Evolutionary conservation across 495 filamentous ascomycete species (phyloP).

Genomic region (Xylaria telfairii): DNA sequence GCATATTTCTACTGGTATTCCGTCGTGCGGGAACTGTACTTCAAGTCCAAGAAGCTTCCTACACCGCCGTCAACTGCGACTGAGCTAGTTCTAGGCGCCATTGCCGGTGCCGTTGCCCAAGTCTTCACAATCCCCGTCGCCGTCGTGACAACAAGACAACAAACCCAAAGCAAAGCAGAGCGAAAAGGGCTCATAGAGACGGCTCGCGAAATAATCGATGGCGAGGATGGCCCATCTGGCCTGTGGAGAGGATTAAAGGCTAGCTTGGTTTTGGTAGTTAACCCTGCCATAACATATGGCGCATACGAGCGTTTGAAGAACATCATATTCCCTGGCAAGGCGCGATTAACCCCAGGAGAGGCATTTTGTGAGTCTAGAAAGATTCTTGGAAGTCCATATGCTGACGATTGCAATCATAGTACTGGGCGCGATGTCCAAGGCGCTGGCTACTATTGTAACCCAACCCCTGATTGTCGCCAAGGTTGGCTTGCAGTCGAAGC

Average conservation of each 20-base stretch:
- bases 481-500: conserved; percentile 91
- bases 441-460: conserved; percentile 87
- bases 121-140: conserved; percentile 95
- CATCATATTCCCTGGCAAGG: conserved; percentile 76
- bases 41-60: conserved; percentile 66
- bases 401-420: conserved; percentile 56
- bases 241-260: conserved; percentile 97
- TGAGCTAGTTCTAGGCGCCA: conserved; percentile 86
- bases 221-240: conserved; percentile 88
- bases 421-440: conserved; percentile 91
- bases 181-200: conserved; percentile 89
- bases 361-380: conserved; percentile 76
- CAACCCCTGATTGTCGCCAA: conserved; percentile 98
- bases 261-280: conserved; percentile 93
- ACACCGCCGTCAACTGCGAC: conserved; percentile 78
- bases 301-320: conserved; percentile 92
- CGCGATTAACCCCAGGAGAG: conserved; percentile 80
- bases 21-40: conserved; percentile 80
- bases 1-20: conserved; percentile 99
- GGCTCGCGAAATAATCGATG: conserved; percentile 82
- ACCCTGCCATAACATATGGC: conserved; percentile 97
- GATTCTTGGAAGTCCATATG: not conserved
- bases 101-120: conserved; percentile 90
- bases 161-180: conserved; percentile 83
- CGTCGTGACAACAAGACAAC: conserved; percentile 93